phyloP scores from a whole-genome alignment of 2,329 filamentous ascomycete genomes.

The Calonectria pseudoreteaudii region DNA sequence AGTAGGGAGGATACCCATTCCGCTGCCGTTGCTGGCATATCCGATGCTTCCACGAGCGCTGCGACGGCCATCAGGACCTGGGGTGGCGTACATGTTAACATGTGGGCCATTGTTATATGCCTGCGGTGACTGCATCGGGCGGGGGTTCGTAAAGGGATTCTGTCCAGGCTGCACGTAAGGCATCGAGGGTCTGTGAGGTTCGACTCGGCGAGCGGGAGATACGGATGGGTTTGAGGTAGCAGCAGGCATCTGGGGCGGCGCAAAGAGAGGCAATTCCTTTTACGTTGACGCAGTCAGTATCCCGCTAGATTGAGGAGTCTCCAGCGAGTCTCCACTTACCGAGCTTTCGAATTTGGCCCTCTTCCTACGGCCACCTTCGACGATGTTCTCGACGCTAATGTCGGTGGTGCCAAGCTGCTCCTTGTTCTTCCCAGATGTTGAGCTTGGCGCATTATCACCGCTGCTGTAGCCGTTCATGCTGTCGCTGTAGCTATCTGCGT shows the following conservation, averaged over 20 bases:
- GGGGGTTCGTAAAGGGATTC: conserved; percentile 82
- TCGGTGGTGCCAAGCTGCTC: conserved; percentile 94
- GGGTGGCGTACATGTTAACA: conserved; percentile 71
- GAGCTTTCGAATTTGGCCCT: conserved; percentile 96
- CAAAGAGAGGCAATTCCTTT: conserved; percentile 95
- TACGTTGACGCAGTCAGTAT: conserved; percentile 48
- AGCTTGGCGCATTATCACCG: conserved; percentile 83
- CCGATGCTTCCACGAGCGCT: conserved; percentile 71
- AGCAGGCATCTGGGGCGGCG: conserved; percentile 91
- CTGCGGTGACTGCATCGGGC: conserved; percentile 86
- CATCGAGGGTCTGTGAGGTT: conserved; percentile 77
- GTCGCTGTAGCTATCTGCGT: conserved; percentile 73
- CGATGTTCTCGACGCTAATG: conserved; percentile 97
- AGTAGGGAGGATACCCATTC: conserved; percentile 79
- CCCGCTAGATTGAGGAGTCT: conserved; percentile 27
- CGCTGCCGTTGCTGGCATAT: conserved; percentile 59
- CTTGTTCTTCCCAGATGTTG: conserved; percentile 78
- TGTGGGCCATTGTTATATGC: conserved; percentile 70
- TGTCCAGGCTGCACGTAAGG: conserved; percentile 82
- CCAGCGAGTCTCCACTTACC: conserved; percentile 69
- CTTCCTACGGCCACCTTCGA: conserved; percentile 95
- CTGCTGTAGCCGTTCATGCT: conserved; percentile 84
- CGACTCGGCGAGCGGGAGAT: conserved; percentile 86
- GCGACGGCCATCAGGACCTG: conserved; percentile 71
- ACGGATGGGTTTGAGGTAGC: conserved; percentile 98